Conservation (phyloP, 306 rosid species). For the Nissolia schottii region DNA sequence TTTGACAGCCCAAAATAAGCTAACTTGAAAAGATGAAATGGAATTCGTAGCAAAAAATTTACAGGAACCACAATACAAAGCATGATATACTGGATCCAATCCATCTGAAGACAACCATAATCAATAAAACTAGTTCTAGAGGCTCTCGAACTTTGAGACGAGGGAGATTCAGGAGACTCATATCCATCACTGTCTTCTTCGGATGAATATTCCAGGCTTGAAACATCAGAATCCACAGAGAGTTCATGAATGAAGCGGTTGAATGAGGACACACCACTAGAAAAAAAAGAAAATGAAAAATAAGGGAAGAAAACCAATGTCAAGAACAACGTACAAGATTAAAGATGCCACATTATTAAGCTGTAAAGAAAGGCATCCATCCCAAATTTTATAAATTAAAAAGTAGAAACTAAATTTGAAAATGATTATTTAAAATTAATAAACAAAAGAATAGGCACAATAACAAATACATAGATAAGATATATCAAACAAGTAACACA, state of each 20-base stretch:
- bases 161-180: conserved; percentile 47
- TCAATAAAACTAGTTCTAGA: conserved; percentile 41
- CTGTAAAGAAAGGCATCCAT: not conserved
- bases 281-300: conserved; percentile 46
- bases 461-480: not conserved
- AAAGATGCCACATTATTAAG: not conserved
- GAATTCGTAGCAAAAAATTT: conserved; percentile 53
- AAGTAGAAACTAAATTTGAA: not conserved
- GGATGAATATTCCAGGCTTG: conserved; percentile 56
- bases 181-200: conserved; percentile 54
- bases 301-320: conserved; percentile 19
- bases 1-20: conserved; percentile 26
- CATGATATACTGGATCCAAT: conserved; percentile 47
- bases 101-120: conserved; percentile 33
- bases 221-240: conserved; percentile 79
- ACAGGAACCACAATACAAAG: conserved; percentile 58
- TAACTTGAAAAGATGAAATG: conserved; percentile 30
- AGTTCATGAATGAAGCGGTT: conserved; percentile 79
- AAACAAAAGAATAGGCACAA: too few species aligned
- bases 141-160: conserved; percentile 60
- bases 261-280: conserved; percentile 92
- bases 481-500: not conserved
- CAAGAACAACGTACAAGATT: conserved; percentile 3
- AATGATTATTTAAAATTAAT: too few species aligned
- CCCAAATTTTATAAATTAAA: not conserved